phyloP scores from a whole-genome alignment of 2,329 filamentous ascomycete species.

The Colletotrichum higginsianum region DNA sequence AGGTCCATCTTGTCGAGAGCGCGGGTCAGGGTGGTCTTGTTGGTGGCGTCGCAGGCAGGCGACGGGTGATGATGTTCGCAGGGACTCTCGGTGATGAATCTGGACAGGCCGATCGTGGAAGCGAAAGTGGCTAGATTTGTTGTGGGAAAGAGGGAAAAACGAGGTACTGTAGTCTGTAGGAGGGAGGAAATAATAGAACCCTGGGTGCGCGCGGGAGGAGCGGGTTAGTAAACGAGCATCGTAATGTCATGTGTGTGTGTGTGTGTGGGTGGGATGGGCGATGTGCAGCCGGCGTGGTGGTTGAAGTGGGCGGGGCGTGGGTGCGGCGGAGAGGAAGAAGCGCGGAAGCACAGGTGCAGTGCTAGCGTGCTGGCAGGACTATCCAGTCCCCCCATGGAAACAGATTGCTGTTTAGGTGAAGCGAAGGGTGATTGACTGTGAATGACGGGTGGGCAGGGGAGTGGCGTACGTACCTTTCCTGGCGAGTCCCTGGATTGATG shows the following conservation, averaged over 20 bases:
- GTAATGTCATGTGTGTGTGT: slow-evolving; percentile 26
- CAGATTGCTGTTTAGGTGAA: too few relatives aligned
- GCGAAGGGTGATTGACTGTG: not conserved
- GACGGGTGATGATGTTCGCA: slow-evolving; percentile 22
- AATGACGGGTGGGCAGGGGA: slow-evolving; percentile 6
- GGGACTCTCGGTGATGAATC: slow-evolving; percentile 34
- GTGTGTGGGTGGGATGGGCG: slow-evolving; percentile 22
- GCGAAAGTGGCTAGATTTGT: slow-evolving; percentile 5
- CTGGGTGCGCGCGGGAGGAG: slow-evolving; percentile 31
- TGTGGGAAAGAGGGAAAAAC: not conserved
- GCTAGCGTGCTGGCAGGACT: too few relatives aligned
- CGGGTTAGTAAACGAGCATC: slow-evolving; percentile 42
- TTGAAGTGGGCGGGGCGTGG: slow-evolving; percentile 18
- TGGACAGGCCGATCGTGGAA: slow-evolving; percentile 3
- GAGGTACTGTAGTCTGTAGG: not conserved
- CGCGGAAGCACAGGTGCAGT: slow-evolving; percentile 2
- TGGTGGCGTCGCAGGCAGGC: slow-evolving; percentile 15
- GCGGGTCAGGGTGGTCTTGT: slow-evolving; percentile 9
- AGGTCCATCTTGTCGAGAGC: slow-evolving; percentile 43
- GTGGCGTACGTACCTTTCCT: slow-evolving; percentile 12
- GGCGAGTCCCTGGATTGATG: slow-evolving; percentile 2
- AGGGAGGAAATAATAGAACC: slow-evolving; percentile 8
- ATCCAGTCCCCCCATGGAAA: too few relatives aligned
- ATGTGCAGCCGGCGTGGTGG: slow-evolving; percentile 7
- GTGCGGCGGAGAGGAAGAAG: slow-evolving; percentile 32